phyloP scores from a whole-genome alignment of 768 basidiomycete species.

The Boletus insuetus region DNA sequence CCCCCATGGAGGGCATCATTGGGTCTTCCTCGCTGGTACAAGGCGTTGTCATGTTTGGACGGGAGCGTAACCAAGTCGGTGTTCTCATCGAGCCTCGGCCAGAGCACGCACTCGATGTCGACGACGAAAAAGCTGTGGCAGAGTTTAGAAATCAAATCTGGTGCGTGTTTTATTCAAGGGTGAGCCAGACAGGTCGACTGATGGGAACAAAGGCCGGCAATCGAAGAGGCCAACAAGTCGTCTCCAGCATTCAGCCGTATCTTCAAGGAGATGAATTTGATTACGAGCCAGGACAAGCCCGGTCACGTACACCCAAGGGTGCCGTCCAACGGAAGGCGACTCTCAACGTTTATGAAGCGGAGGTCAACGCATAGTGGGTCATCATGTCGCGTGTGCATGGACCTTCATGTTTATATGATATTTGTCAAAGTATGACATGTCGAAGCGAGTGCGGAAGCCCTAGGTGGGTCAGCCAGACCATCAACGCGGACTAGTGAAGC shows the following conservation, averaged over 20 bases:
- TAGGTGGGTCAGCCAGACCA: conserved; percentile 22
- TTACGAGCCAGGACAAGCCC: conserved; percentile 39
- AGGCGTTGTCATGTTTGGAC: conserved; percentile 31
- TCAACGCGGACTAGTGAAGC: conserved; percentile 19
- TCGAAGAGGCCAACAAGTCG: conserved; percentile 40
- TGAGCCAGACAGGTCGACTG: not conserved
- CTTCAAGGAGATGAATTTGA: conserved; percentile 52
- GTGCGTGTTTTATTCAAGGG: conserved; percentile 3
- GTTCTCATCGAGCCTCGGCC: conserved; percentile 28
- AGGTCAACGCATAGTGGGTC: conserved; percentile 15
- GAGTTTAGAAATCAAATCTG: conserved; percentile 24
- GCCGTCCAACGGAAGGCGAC: conserved; percentile 18
- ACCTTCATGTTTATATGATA: not conserved
- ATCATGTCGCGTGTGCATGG: too few relatives aligned
- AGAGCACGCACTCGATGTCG: conserved; percentile 8
- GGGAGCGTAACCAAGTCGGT: conserved; percentile 27
- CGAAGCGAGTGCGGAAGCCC: conserved; percentile 23
- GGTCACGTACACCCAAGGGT: conserved; percentile 33
- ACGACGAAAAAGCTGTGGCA: not conserved
- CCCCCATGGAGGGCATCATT: conserved; percentile 27
- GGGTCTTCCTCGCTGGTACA: conserved; percentile 17
- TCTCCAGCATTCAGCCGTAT: conserved; percentile 41
- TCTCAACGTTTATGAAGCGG: conserved; percentile 20
- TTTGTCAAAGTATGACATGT: conserved; percentile 28
- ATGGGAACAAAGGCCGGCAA: conserved; percentile 28